phyloP scores from a whole-genome alignment of 345 rosid species.

The sweet orange (Citrus sinensis) region DVS_A1.0 CM039166.1:17376001-17376500 shows the following conservation, averaged over 20 bases:
- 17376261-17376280: conserved; percentile 13
- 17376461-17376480: no score
- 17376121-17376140: neutral
- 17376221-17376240: neutral
- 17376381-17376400: no score
- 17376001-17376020: conserved; percentile 15
- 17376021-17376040: conserved; percentile 47
- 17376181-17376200: neutral
- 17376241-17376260: neutral
- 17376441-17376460: no score
- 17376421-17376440: no score
- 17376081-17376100: conserved; percentile 5
- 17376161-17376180: neutral
- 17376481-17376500: no score
- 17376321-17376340: no score
- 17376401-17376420: no score
- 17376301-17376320: neutral
- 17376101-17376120: neutral
- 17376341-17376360: no score
- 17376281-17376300: neutral
- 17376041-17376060: neutral
- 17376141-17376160: neutral
- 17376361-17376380: no score
- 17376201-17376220: neutral
- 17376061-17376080: no score